A percentile compares a stretch with the other conserved stretches of the same genome.
Evolutionary conservation across 225 moss, liverwort and hornwort species (phyloP).

Genomic region (Physcomitrium patens): DNA sequence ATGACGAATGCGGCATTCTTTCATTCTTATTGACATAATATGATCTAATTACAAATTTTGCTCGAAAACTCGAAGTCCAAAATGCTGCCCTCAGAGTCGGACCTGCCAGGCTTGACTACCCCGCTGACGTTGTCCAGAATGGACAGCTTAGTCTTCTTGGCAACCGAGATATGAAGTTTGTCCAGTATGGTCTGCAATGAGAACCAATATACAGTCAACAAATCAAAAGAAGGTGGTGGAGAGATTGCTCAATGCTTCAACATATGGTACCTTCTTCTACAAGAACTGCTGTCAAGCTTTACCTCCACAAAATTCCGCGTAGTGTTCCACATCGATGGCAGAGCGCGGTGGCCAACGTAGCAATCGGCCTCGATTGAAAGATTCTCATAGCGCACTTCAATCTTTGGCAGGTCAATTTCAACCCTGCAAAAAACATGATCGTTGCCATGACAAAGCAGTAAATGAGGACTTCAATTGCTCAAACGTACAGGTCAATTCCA

Average conservation of each 20-base stretch:
- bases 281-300: neutral
- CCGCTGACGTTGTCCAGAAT: constrained; percentile 67
- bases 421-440: constrained; percentile 39
- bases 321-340: constrained; percentile 57
- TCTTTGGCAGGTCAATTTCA: constrained; percentile 64
- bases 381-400: constrained; percentile 68
- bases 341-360: constrained; percentile 56
- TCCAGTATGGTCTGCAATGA: constrained; percentile 35
- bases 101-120: constrained; percentile 62
- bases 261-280: neutral
- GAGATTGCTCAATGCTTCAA: no score
- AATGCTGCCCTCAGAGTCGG: neutral
- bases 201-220: neutral
- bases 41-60: no score
- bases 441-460: neutral
- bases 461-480: no score
- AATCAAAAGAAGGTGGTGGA: neutral
- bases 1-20: no score
- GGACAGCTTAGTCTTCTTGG: constrained; percentile 48
- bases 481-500: no score
- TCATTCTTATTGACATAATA: neutral
- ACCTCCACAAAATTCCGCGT: constrained; percentile 58
- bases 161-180: constrained; percentile 28
- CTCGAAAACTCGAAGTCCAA: neutral
- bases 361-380: constrained; percentile 58